Base-by-base conservation (phyloP, 108 stramenopile genomes). In the Cyclotella atomus region DNA sequence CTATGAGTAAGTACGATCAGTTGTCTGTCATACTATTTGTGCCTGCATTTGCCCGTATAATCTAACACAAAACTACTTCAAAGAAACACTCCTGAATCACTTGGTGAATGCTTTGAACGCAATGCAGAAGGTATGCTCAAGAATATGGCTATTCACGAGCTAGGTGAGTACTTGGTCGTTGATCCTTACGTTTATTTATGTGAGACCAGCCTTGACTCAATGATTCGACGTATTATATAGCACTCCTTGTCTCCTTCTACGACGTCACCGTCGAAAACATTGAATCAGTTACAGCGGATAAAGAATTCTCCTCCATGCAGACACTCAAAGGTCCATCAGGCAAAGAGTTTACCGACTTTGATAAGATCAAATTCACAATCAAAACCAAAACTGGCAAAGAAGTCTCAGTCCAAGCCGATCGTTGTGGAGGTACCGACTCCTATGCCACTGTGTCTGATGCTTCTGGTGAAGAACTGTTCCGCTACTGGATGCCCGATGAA, bases 91-190 rank as follows among this genome's bases (percentile, higher is more conserved):
- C 76, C 86, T 28, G 92, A 90, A 70, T 89, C 87, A 9, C 90
- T 96, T 41, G 93, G 92, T 73, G 95, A 96, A 82, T 96, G 95
- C 86, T 96, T 96, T 82, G 91, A 93, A 78, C 90, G 95, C 50
- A 96, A 96, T 63, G 83, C 87, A 67, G 95, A 96, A 80, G 95
- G 95, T 55, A 94, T 96, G 93, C 83, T 96, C 33, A 96, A 96
- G 88, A 96, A 96, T 85, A 96, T 96, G 95, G 95, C 92, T 74
- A 94, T 96, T 45, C 95, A 96, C 79, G 95, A 96, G 77, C 82
- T n/a, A n/a, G n/a, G n/a, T n/a, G n/a, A n/a, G n/a, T n/a, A n/a
- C n/a, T n/a, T n/a, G n/a, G n/a, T n/a, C n/a, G n/a, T n/a, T n/a
- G n/a, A n/a, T n/a, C n/a, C n/a, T n/a, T n/a, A n/a, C n/a, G n/a